Evolutionary conservation across 2,329 filamentous ascomycete species (phyloP).

Genomic region (Ascochyta koolunga): DNA sequence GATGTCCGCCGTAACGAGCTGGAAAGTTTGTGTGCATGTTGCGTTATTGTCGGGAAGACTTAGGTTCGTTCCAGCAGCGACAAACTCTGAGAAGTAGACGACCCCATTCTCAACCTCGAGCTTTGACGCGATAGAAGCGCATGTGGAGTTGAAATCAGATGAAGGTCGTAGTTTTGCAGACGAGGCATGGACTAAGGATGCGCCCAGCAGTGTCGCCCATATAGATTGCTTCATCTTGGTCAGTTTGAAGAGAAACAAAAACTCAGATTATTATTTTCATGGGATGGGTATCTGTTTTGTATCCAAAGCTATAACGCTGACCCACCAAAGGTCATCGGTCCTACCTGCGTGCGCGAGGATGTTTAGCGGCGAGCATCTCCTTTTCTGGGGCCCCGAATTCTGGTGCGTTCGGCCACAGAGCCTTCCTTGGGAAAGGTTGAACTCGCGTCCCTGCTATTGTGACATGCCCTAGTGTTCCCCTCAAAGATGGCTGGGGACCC

Average conservation of each 20-base stretch:
- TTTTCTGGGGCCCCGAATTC: constrained; percentile 1
- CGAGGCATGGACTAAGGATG: neutral
- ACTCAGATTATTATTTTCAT: neutral
- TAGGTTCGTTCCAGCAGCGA: constrained; percentile 51
- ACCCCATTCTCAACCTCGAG: constrained; percentile 44
- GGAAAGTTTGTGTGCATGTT: constrained; percentile 45
- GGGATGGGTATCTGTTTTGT: neutral
- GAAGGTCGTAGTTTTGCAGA: neutral
- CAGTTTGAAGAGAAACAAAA: neutral
- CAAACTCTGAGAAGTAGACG: constrained; percentile 46
- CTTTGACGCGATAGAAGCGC: constrained; percentile 36
- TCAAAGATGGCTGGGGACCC: neutral
- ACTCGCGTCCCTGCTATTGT: neutral
- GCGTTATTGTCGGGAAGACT: constrained; percentile 48
- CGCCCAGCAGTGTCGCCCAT: constrained; percentile 19
- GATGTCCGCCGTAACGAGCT: constrained; percentile 45
- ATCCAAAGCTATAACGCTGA: neutral
- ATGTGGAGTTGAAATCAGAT: constrained; percentile 29
- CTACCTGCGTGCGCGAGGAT: neutral
- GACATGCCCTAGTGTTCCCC: neutral
- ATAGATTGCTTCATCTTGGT: constrained; percentile 25
- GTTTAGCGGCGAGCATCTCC: neutral
- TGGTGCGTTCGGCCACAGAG: constrained; percentile 1
- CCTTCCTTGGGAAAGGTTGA: neutral
- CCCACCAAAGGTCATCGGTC: neutral